Evolutionary conservation across 164 flowering plant species (phyloP), one percentile per base, ranked within the genome.

Genomic region (Vitis vinifera): DNA sequence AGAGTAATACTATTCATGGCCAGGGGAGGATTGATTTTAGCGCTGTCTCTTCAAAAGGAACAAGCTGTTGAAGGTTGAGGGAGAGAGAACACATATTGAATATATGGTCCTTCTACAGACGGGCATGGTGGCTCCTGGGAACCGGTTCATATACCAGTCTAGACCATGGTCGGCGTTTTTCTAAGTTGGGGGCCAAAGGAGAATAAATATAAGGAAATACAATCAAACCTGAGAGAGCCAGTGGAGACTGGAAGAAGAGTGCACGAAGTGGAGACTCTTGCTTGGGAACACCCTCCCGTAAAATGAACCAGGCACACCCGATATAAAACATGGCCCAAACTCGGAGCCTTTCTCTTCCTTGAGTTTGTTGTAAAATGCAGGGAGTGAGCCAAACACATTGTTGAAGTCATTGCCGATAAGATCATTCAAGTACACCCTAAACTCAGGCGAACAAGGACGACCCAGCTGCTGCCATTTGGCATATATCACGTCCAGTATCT

Each of bases 341-440:
- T 59, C 63, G 6, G n/a, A 8, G 0, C 70, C 72, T 30, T 55
- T 63, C 51, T 71, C 70, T 51, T 50, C 65, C 19, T 64, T 61
- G 8, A 76, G 12, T 50, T 62, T 72, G 23, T 75, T 10, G 73
- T 70, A 68, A 58, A 84, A 79, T 5, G 31, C 71, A 0, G 85
- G 81, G 69, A 86, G 51, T 3, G 70, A 73, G 47, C 12, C 56
- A 48, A 83, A 84, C 1, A 83, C 49, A 50, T 17, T 13, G 66
- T 86, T 88, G 82, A 88, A 86, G 63, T 88, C 92, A 59, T 80
- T 86, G 64, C 55, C 66, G 3, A 79, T 84, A 13, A 88, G 86
- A 64, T 88, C 92, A 58, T 86, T 86, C 63, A 86, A 52, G 53
- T 19, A 81, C 14, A 84, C 68, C 19, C 69, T 66, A 9, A 86